phyloP scores from a whole-genome alignment of 1,139 yeast genomes.

The Wickerhamomyces sp. region DNA sequence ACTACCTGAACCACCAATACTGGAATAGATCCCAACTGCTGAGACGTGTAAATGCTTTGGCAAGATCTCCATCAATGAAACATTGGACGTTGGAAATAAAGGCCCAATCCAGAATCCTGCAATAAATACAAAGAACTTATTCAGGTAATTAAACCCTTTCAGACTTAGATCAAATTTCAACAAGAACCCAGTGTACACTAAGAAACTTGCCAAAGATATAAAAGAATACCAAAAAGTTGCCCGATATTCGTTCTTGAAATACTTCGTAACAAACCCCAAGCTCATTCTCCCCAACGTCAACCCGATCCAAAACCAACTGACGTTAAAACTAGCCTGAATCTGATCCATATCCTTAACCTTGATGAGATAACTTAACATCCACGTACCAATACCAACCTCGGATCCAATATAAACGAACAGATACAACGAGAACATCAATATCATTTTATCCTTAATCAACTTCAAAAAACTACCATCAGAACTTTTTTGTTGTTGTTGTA shows the following conservation, averaged over 20 bases:
- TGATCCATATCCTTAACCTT: slow-evolving; percentile 45
- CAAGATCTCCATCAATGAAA: slow-evolving; percentile 56
- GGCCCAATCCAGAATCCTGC: slow-evolving; percentile 78
- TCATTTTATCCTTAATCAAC: slow-evolving; percentile 39
- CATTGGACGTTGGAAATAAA: slow-evolving; percentile 70
- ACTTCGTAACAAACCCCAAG: slow-evolving; percentile 57
- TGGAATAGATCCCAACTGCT: slow-evolving; percentile 74
- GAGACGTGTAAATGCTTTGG: slow-evolving; percentile 60
- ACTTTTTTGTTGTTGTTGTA: background rate
- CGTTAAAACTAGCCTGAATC: slow-evolving; percentile 50
- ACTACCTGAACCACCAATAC: slow-evolving; percentile 78
- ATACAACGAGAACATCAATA: slow-evolving; percentile 44
- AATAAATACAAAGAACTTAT: slow-evolving; percentile 35
- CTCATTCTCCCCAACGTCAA: slow-evolving; percentile 57
- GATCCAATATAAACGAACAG: slow-evolving; percentile 63
- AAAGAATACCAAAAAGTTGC: slow-evolving; percentile 42
- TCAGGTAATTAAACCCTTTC: slow-evolving; percentile 2
- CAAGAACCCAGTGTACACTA: slow-evolving; percentile 19
- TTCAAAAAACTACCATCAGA: slow-evolving; percentile 26
- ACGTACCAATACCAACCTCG: slow-evolving; percentile 63
- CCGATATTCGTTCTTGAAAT: slow-evolving; percentile 42
- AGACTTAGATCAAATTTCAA: slow-evolving; percentile 4
- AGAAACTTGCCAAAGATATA: slow-evolving; percentile 20
- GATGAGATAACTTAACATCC: slow-evolving; percentile 57
- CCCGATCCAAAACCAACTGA: slow-evolving; percentile 64